These are phyloP conservation scores for Aspergillus viridinutans DNA, from an alignment of 2,329 filamentous ascomycete genomes.

Conservation along the genomic window DNA sequence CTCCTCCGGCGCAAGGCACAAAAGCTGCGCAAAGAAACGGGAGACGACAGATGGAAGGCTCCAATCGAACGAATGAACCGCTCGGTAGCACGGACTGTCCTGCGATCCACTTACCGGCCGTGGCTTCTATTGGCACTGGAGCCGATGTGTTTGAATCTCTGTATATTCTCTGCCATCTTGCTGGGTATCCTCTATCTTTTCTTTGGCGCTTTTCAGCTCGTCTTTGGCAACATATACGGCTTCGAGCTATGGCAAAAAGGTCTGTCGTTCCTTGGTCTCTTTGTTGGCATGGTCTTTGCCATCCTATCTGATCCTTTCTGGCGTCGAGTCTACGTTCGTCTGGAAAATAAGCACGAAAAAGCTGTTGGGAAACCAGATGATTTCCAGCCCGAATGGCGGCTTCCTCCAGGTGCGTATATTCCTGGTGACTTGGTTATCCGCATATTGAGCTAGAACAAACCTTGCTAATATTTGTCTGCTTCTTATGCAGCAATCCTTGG, in stretches of 20 bases:
- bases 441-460: constrained; percentile 1
- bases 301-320: constrained; percentile 45
- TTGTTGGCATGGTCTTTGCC: constrained; percentile 45
- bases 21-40: constrained; percentile 66
- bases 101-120: constrained; percentile 58
- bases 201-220: constrained; percentile 80
- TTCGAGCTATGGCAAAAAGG: constrained; percentile 77
- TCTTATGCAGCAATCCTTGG: constrained; percentile 56
- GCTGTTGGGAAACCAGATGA: constrained; percentile 34
- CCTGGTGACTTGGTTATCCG: background rate
- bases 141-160: constrained; percentile 80
- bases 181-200: constrained; percentile 86
- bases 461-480: background rate
- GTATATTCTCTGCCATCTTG: constrained; percentile 77
- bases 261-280: constrained; percentile 64
- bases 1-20: constrained; percentile 69
- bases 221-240: constrained; percentile 69
- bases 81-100: constrained; percentile 61
- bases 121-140: constrained; percentile 76
- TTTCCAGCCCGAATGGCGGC: constrained; percentile 80
- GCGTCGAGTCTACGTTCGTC: constrained; percentile 42
- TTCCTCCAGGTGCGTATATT: constrained; percentile 58
- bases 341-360: constrained; percentile 37
- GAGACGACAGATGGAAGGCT: constrained; percentile 71
- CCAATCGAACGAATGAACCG: constrained; percentile 69